phyloP scores from a whole-genome alignment of 2,329 filamentous ascomycete genomes.

The Penicillium decumbens region DNA sequence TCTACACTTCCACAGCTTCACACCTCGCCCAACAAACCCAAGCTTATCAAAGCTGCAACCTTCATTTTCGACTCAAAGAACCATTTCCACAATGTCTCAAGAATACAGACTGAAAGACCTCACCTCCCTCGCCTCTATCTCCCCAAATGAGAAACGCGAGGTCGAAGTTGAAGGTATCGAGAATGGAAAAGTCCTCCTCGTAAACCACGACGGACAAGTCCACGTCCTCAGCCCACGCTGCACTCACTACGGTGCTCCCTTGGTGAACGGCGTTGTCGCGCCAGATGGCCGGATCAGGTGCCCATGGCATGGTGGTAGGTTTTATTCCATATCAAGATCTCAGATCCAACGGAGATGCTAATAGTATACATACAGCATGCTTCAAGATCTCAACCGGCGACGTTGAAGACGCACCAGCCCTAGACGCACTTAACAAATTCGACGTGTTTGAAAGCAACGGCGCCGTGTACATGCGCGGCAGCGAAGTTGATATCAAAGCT shows the following conservation, averaged over 20 bases:
- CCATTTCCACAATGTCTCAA: constrained; percentile 31
- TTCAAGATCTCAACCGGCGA: constrained; percentile 87
- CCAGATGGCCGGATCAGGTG: constrained; percentile 80
- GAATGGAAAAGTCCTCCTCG: constrained; percentile 76
- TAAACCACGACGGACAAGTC: constrained; percentile 70
- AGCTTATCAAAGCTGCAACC: neutral
- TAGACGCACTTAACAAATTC: constrained; percentile 81
- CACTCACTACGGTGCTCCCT: constrained; percentile 84
- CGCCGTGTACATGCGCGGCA: constrained; percentile 76
- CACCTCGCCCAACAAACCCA: neutral
- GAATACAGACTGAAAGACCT: constrained; percentile 65
- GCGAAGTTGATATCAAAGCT: constrained; percentile 71
- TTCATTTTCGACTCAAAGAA: neutral
- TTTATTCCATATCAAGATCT: neutral
- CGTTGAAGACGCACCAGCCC: constrained; percentile 87
- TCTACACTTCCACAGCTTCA: neutral
- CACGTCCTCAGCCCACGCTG: constrained; percentile 81
- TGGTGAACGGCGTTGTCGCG: constrained; percentile 79
- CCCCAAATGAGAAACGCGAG: constrained; percentile 79
- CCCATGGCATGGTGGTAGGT: constrained; percentile 88
- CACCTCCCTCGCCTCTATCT: constrained; percentile 62
- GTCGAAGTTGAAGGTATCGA: constrained; percentile 86
- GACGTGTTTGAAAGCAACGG: constrained; percentile 75
- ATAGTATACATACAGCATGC: constrained; percentile 59
- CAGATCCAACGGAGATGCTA: constrained; percentile 1